phyloP scores from a whole-genome alignment of 108 stramenopile species.

The Mayamaea pseudoterrestris region DNA sequence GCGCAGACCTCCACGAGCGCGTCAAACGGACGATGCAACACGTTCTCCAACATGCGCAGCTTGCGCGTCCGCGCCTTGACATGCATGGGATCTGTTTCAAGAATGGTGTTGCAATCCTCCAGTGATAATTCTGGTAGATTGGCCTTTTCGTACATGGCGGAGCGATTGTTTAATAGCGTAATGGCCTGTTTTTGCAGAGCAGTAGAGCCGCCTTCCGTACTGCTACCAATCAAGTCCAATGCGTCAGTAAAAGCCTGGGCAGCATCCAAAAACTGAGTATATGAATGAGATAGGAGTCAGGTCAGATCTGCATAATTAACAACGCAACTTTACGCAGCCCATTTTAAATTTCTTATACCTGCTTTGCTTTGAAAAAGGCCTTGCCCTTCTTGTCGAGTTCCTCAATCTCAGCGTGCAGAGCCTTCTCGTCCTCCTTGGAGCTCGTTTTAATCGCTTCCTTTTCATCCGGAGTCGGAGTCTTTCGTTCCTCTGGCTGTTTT shows the following conservation, averaged over 20 bases:
- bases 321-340: no score
- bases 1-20: conserved; percentile 74
- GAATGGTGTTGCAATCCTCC: conserved; percentile 58
- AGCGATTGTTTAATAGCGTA: conserved; percentile 82
- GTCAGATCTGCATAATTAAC: no score
- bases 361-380: conserved; percentile 65
- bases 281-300: neutral
- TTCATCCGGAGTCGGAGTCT: no score
- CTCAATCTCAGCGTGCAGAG: conserved; percentile 59
- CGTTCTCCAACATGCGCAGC: conserved; percentile 63
- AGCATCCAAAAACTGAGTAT: conserved; percentile 50
- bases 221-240: conserved; percentile 44
- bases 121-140: conserved; percentile 62
- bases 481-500: no score
- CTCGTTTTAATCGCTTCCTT: no score
- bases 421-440: conserved; percentile 24
- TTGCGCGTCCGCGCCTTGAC: conserved; percentile 73
- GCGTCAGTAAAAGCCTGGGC: conserved; percentile 75
- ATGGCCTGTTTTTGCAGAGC: conserved; percentile 56
- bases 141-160: conserved; percentile 91
- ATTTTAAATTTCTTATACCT: conserved; percentile 24
- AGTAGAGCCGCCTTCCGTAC: conserved; percentile 4
- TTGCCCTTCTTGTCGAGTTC: conserved; percentile 78
- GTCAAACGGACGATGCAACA: conserved; percentile 21
- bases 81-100: conserved; percentile 49